These are phyloP conservation scores for Yamadazyma dushanensis DNA, from an alignment of 1,139 yeast species.

Conservation along the genomic window DNA sequence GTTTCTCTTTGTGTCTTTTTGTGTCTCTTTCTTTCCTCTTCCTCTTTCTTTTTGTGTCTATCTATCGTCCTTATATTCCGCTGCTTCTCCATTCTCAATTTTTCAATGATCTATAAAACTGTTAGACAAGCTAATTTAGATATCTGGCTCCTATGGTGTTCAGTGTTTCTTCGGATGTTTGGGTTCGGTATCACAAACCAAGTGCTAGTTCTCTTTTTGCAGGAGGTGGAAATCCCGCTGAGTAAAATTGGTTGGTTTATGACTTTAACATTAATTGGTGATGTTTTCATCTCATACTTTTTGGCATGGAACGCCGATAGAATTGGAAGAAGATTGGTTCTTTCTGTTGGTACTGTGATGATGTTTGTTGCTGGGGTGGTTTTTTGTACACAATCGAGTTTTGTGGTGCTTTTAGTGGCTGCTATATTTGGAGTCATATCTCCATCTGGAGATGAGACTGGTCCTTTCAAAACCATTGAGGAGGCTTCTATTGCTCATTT, in stretches of 20 bases:
- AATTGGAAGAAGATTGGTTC: conserved; percentile 70
- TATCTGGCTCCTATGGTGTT: conserved; percentile 64
- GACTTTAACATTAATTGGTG: conserved; percentile 82
- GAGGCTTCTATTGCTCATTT: conserved; percentile 85
- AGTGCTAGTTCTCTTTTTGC: conserved; percentile 69
- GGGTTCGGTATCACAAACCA: conserved; percentile 85
- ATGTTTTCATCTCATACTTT: conserved; percentile 67
- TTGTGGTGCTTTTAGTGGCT: conserved; percentile 58
- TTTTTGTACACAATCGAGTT: conserved; percentile 54
- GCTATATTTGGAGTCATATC: conserved; percentile 66
- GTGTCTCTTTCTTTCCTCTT: too few relatives aligned
- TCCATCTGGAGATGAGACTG: conserved; percentile 90
- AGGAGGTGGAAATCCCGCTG: conserved; percentile 56
- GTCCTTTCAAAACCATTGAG: conserved; percentile 88
- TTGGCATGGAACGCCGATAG: conserved; percentile 78
- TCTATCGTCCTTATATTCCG: neutral
- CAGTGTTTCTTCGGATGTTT: conserved; percentile 70
- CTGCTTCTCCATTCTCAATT: conserved; percentile 2
- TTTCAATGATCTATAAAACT: conserved; percentile 17
- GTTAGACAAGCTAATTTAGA: conserved; percentile 43
- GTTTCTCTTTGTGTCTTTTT: too few relatives aligned
- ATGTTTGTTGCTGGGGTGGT: conserved; percentile 71
- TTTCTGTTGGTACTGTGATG: conserved; percentile 64
- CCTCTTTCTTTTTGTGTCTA: too few relatives aligned
- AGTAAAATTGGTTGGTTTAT: conserved; percentile 72